A percentile compares a stretch with the other conserved stretches of the same genome.
Conservation (phyloP, 2,329 filamentous ascomycete species). For the Nectriaceae sp. region DNA sequence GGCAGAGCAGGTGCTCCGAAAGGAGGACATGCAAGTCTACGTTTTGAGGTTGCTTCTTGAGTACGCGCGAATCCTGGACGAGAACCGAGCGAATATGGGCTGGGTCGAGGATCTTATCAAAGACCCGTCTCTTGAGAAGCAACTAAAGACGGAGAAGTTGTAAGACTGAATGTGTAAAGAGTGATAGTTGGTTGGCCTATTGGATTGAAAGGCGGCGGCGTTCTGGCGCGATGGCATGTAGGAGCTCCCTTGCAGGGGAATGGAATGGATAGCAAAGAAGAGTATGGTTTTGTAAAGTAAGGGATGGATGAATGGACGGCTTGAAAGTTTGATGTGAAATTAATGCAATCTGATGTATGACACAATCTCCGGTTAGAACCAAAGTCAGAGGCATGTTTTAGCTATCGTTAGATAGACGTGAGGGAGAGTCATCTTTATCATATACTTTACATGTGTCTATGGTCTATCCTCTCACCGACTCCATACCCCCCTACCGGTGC, state of each 20-base stretch:
- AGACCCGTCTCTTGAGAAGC: constrained; percentile 27
- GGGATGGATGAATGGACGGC: too few species aligned
- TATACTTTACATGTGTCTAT: too few species aligned
- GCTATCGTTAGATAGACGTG: too few species aligned
- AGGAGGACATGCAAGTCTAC: constrained; percentile 76
- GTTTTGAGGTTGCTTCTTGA: constrained; percentile 64
- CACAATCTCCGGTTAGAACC: too few species aligned
- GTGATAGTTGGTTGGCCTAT: constrained; percentile 8
- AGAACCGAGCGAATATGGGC: constrained; percentile 53
- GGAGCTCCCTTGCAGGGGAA: neutral
- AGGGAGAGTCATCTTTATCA: too few species aligned
- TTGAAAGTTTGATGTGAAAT: too few species aligned
- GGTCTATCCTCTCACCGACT: too few species aligned
- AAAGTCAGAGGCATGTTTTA: too few species aligned
- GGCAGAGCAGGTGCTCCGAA: constrained; percentile 67
- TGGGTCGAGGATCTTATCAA: constrained; percentile 54
- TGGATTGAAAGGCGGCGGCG: constrained; percentile 17
- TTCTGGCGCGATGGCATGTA: constrained; percentile 7
- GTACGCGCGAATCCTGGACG: constrained; percentile 59
- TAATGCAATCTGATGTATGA: too few species aligned
- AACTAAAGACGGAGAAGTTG: too few species aligned
- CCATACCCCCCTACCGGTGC: too few species aligned
- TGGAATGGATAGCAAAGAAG: neutral
- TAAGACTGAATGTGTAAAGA: neutral
- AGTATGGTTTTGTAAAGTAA: neutral